Conservation (phyloP, 441 rosid genomes). For the Omphalea diandra region DNA sequence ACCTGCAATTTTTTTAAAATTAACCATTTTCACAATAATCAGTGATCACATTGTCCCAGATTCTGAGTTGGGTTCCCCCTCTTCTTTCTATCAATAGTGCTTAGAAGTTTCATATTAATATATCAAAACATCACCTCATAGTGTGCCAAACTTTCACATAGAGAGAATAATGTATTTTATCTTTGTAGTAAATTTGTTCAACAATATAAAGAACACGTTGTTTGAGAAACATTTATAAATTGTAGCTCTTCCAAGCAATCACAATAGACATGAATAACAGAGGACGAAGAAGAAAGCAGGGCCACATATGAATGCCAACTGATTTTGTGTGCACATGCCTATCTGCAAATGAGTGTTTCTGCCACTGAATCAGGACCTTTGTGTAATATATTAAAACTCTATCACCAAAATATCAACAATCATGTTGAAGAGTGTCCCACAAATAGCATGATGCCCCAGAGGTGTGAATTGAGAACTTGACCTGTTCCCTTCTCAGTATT, state of each 20-base stretch:
- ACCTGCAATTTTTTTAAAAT: slow-evolving; percentile 47
- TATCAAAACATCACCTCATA: neutral
- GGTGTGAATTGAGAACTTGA: neutral
- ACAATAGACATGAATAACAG: neutral
- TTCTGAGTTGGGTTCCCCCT: neutral
- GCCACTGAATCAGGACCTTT: neutral
- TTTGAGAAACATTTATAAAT: slow-evolving; percentile 1
- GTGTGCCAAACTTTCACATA: neutral
- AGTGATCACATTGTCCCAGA: neutral
- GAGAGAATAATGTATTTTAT: neutral
- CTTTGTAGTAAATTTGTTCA: no score
- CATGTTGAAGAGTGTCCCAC: neutral
- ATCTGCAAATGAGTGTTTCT: neutral
- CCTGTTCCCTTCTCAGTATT: neutral
- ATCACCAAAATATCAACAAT: no score
- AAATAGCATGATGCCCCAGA: neutral
- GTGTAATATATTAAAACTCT: no score
- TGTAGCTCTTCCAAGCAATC: neutral
- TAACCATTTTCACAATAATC: slow-evolving; percentile 6
- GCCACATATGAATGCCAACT: neutral
- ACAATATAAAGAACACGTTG: neutral
- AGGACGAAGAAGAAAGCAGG: neutral
- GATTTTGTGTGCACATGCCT: neutral
- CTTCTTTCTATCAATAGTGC: no score
- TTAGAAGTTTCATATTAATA: neutral